Percentiles rank a stretch among this genome's conserved stretches.
phyloP scores from a whole-genome alignment of 2,329 filamentous ascomycete genomes.

The Cladophialophora yegresii region DNA sequence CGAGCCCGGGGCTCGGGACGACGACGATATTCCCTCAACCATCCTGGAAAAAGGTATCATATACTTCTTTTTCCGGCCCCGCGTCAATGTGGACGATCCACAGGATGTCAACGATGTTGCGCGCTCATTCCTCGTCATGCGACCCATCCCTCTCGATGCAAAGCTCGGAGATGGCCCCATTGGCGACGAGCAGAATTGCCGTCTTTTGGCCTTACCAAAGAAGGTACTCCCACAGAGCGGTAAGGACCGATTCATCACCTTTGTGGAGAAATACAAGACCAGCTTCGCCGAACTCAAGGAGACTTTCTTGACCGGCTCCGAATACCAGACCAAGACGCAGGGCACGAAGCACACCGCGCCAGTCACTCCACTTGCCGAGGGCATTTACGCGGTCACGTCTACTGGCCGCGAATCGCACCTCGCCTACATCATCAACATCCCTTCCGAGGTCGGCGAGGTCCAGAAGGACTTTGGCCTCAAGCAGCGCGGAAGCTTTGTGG shows the following conservation, averaged over 20 bases:
- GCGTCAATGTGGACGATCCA: conserved; percentile 72
- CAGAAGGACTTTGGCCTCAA: conserved; percentile 74
- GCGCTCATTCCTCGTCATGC: conserved; percentile 76
- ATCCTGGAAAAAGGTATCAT: conserved; percentile 86
- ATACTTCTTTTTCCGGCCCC: conserved; percentile 84
- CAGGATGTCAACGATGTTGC: conserved; percentile 70
- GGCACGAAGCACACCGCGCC: conserved; percentile 69
- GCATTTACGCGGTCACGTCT: conserved; percentile 77
- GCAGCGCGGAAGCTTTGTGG: conserved; percentile 72
- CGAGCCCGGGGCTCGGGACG: conserved; percentile 54
- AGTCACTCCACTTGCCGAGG: conserved; percentile 76
- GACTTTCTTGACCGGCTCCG: conserved; percentile 65
- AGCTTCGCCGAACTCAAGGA: conserved; percentile 71
- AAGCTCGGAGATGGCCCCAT: conserved; percentile 64
- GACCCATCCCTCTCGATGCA: conserved; percentile 70
- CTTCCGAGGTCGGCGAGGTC: conserved; percentile 67
- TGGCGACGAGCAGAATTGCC: conserved; percentile 61
- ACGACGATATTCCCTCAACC: conserved; percentile 56
- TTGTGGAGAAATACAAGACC: conserved; percentile 73
- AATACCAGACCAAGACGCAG: conserved; percentile 74
- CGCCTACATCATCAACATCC: conserved; percentile 76
- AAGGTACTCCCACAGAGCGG: conserved; percentile 73
- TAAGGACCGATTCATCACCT: conserved; percentile 73
- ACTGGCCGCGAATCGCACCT: conserved; percentile 73
- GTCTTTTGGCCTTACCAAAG: conserved; percentile 78